Conservation (phyloP, 2,329 filamentous ascomycete species). For the Grosmannia huntii region DNA sequence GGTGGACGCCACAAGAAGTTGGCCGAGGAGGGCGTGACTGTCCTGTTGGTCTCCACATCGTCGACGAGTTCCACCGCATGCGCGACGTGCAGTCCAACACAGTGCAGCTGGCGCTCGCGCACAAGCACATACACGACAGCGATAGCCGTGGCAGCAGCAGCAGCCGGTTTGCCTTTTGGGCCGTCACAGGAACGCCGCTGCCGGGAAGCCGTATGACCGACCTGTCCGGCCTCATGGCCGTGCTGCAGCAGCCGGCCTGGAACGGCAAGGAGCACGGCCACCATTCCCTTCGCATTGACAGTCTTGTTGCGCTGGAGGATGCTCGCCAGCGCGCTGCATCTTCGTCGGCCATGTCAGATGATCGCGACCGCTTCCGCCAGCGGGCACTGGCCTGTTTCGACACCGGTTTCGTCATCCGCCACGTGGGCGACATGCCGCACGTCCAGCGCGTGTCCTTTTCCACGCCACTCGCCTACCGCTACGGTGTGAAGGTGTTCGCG, state of each 20-base stretch:
- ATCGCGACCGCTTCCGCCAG: background rate
- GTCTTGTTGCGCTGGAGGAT: background rate
- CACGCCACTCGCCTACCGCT: background rate
- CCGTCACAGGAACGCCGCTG: slow-evolving; percentile 6
- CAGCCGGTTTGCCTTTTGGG: slow-evolving; percentile 6
- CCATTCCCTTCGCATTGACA: background rate
- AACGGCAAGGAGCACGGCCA: background rate
- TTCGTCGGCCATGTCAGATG: background rate
- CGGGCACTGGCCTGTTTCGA: background rate
- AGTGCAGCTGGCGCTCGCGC: slow-evolving; percentile 2
- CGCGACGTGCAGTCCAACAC: background rate
- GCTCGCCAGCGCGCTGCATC: background rate
- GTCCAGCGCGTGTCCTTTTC: background rate
- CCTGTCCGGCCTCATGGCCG: background rate
- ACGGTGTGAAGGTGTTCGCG: background rate
- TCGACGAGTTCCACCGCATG: slow-evolving; percentile 8
- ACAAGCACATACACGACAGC: slow-evolving; percentile 1
- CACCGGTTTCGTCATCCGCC: background rate
- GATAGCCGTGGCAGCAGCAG: background rate
- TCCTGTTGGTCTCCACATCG: slow-evolving; percentile 7
- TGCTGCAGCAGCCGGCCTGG: slow-evolving; percentile 3
- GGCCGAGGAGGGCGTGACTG: background rate
- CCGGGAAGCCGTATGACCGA: slow-evolving; percentile 1
- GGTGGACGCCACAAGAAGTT: background rate
- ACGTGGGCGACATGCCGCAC: background rate